These are phyloP conservation scores for Polysphondylium violaceum DNA, from an alignment of 78 protist genomes.

Conservation along the genomic window DNA sequence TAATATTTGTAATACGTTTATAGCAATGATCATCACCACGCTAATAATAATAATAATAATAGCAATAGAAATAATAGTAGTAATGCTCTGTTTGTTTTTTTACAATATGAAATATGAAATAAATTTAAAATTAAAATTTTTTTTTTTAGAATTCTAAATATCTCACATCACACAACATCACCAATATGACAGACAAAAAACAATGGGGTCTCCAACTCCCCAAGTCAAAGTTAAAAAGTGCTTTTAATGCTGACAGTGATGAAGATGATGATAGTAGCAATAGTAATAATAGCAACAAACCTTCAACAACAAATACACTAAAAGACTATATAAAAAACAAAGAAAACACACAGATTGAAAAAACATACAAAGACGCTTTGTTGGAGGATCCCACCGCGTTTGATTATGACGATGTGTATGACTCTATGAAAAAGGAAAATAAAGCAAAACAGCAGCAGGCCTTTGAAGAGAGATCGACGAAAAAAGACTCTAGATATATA, in stretches of 20 bases:
- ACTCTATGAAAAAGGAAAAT: conserved; percentile 50
- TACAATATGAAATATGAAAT: too few species aligned
- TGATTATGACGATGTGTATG: conserved; percentile 70
- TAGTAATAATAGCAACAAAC: not conserved
- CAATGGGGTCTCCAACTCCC: conserved; percentile 66
- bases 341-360: conserved; percentile 37
- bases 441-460: conserved; percentile 12
- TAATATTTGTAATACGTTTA: too few species aligned
- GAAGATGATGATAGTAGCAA: conserved; percentile 24
- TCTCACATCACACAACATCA: too few species aligned
- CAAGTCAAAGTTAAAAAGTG: conserved; percentile 13
- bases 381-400: conserved; percentile 73
- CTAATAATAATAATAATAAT: too few species aligned
- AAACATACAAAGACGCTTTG: conserved; percentile 24
- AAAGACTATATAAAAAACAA: conserved; percentile 18
- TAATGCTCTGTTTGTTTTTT: too few species aligned
- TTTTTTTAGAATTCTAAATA: too few species aligned
- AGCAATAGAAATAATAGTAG: too few species aligned
- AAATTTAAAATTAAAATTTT: too few species aligned
- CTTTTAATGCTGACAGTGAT: conserved; percentile 12
- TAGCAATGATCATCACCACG: too few species aligned
- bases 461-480: not conserved
- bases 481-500: conserved; percentile 47
- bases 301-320: too few species aligned
- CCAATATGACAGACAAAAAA: too few species aligned